phyloP scores from a whole-genome alignment of 2,329 filamentous ascomycete species.

The Pseudodiploospora longispora region DNA sequence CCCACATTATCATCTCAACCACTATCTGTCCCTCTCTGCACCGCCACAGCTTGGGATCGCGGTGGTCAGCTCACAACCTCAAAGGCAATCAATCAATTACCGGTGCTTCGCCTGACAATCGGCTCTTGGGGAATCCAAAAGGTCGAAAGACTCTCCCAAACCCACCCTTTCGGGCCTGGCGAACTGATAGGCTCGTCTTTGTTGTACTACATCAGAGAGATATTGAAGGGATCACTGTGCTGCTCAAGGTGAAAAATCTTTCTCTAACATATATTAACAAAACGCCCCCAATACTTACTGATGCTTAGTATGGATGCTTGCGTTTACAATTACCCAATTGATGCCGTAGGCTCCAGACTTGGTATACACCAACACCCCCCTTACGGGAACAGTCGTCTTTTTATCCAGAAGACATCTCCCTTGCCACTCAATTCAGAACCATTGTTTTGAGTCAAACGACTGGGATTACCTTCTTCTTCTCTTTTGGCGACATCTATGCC shows the following conservation, averaged over 20 bases:
- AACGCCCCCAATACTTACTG: neutral
- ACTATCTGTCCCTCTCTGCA: neutral
- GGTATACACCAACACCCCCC: neutral
- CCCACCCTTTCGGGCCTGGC: neutral
- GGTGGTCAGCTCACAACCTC: neutral
- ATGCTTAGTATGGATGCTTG: neutral
- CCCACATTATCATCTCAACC: neutral
- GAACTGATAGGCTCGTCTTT: neutral
- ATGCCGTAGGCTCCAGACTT: neutral
- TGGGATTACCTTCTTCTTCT: neutral
- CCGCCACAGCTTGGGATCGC: neutral
- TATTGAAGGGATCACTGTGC: neutral
- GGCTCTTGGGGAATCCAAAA: neutral
- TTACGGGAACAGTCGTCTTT: neutral
- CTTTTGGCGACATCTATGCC: neutral
- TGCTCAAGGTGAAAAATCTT: neutral
- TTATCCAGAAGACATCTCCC: neutral
- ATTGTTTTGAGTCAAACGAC: neutral
- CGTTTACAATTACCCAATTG: neutral
- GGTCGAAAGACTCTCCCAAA: neutral
- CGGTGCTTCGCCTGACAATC: neutral
- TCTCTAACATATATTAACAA: neutral
- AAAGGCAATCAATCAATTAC: neutral
- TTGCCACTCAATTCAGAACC: neutral
- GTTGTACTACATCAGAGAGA: neutral